These are phyloP conservation scores for Plantago ovata DNA, from an alignment of 257 asterid species.

Conservation along the genomic window DNA sequence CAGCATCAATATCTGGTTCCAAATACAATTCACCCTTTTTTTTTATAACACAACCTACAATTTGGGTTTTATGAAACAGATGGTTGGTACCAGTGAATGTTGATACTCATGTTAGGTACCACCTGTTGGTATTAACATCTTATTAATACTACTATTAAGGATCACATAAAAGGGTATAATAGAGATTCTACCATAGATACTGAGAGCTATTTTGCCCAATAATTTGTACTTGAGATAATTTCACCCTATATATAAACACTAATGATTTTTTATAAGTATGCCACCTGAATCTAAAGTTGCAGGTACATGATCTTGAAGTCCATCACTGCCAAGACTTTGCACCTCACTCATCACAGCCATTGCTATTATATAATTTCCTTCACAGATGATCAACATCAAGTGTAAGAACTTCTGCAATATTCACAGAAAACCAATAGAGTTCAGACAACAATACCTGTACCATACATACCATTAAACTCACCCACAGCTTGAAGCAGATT, in stretches of 20 bases:
- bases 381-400: slow-evolving; percentile 25
- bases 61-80: too few relatives aligned
- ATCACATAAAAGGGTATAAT: too few relatives aligned
- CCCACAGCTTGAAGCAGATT: slow-evolving; percentile 96
- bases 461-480: slow-evolving; percentile 64
- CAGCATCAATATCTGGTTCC: too few relatives aligned
- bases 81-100: too few relatives aligned
- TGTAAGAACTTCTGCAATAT: slow-evolving; percentile 23
- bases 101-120: too few relatives aligned
- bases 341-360: slow-evolving; percentile 64
- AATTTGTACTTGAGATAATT: too few relatives aligned
- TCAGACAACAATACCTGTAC: slow-evolving; percentile 13
- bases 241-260: background rate
- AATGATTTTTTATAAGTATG: background rate
- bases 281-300: slow-evolving; percentile 73
- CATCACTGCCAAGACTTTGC: slow-evolving; percentile 37
- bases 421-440: slow-evolving; percentile 8
- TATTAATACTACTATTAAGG: too few relatives aligned
- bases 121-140: too few relatives aligned
- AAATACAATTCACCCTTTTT: too few relatives aligned
- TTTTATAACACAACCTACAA: too few relatives aligned
- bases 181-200: too few relatives aligned
- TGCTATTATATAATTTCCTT: slow-evolving; percentile 68
- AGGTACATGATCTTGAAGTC: slow-evolving; percentile 62
- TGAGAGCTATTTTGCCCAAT: too few relatives aligned